Conservation (phyloP, 148 eudicot genomes). For the Vaccinium vitisidaea region DNA sequence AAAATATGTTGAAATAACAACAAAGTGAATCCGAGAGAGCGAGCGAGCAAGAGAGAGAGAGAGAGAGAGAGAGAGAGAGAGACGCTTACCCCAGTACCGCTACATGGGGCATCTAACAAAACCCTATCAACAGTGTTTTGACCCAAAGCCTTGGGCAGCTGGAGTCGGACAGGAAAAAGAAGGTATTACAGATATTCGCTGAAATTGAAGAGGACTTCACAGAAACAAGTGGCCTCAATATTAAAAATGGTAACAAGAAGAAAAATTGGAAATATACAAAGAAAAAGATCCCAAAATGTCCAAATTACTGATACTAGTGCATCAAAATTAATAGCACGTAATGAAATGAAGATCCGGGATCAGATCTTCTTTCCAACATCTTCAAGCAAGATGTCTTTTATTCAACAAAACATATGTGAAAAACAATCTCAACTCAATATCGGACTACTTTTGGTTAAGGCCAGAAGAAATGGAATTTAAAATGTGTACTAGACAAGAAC, state of each 20-base stretch:
- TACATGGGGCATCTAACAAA: conserved; percentile 94
- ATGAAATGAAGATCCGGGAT: background rate
- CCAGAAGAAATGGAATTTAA: background rate
- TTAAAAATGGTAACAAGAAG: background rate
- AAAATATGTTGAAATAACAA: conserved; percentile 12
- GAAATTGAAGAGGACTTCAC: background rate
- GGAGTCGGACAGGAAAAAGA: conserved; percentile 19
- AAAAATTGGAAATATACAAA: background rate
- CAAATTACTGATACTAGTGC: background rate
- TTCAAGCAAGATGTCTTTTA: background rate
- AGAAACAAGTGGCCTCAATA: background rate
- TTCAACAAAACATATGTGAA: background rate
- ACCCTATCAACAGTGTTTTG: conserved; percentile 80
- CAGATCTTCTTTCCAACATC: conserved; percentile 1
- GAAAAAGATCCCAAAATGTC: background rate
- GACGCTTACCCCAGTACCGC: conserved; percentile 90
- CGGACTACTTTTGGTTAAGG: background rate
- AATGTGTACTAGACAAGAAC: background rate
- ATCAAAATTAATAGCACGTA: background rate
- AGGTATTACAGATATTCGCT: background rate
- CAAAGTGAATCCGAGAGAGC: background rate
- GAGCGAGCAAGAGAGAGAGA: background rate
- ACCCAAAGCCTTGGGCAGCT: conserved; percentile 93
- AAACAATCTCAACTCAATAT: no score
- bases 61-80: background rate